These are phyloP conservation scores for Didymella lethalis DNA, from an alignment of 2,329 filamentous ascomycete genomes.

Conservation along the genomic window DNA sequence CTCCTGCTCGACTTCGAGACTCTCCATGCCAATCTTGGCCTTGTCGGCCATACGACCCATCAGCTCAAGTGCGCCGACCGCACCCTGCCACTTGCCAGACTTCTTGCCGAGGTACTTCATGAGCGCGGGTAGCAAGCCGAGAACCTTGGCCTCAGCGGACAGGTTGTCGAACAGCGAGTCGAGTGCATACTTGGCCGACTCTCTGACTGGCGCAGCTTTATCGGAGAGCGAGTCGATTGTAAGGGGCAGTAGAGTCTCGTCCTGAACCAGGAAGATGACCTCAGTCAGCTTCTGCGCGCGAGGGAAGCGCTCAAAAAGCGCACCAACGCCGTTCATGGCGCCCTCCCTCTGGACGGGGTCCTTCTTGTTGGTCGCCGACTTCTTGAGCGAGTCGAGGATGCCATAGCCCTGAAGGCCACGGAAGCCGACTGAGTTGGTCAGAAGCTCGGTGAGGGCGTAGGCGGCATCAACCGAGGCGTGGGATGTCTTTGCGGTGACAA, in stretches of 20 bases:
- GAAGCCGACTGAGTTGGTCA: slow-evolving; percentile 71
- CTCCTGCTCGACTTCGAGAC: slow-evolving; percentile 81
- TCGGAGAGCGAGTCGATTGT: slow-evolving; percentile 88
- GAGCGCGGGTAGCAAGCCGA: slow-evolving; percentile 80
- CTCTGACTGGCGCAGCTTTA: slow-evolving; percentile 86
- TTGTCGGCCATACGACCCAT: slow-evolving; percentile 95
- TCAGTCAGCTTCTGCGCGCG: slow-evolving; percentile 79
- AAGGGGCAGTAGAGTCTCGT: slow-evolving; percentile 73
- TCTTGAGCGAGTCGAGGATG: slow-evolving; percentile 69
- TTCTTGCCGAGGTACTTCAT: slow-evolving; percentile 78
- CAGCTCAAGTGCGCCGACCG: slow-evolving; percentile 83
- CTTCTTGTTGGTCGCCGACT: slow-evolving; percentile 94
- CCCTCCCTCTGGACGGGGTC: slow-evolving; percentile 84
- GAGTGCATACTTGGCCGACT: slow-evolving; percentile 92
- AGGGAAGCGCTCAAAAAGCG: slow-evolving; percentile 90
- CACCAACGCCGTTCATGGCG: slow-evolving; percentile 92
- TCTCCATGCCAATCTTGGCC: slow-evolving; percentile 84
- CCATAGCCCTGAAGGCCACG: slow-evolving; percentile 69
- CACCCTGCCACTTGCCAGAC: slow-evolving; percentile 97
- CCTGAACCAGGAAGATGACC: slow-evolving; percentile 80
- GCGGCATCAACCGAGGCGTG: slow-evolving; percentile 67
- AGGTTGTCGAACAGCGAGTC: slow-evolving; percentile 85
- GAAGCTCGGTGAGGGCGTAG: slow-evolving; percentile 69
- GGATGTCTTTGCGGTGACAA: slow-evolving; percentile 61
- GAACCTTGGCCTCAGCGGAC: slow-evolving; percentile 81